phyloP scores from a whole-genome alignment of 345 rosid genomes.

The Alliaria petiolata region DNA sequence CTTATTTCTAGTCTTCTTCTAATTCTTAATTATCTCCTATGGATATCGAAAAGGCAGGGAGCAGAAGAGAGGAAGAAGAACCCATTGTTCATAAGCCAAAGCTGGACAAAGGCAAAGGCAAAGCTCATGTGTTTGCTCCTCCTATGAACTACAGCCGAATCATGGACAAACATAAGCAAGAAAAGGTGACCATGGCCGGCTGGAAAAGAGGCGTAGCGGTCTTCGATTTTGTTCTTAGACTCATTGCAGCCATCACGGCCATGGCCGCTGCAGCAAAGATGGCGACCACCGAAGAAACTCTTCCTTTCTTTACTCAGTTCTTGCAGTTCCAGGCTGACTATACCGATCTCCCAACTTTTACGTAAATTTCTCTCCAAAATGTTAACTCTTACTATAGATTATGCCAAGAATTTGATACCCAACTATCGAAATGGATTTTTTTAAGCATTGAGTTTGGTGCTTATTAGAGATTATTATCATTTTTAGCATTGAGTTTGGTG shows the following conservation, averaged over 20 bases:
- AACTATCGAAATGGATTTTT: background rate
- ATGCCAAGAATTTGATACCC: background rate
- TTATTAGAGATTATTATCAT: too few relatives aligned
- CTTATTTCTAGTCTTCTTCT: background rate
- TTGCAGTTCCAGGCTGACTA: conserved; percentile 85
- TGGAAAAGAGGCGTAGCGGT: conserved; percentile 61
- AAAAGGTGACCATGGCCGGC: conserved; percentile 26
- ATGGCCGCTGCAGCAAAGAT: conserved; percentile 65
- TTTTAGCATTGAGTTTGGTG: background rate
- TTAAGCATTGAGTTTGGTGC: too few relatives aligned
- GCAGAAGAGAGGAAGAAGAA: conserved; percentile 35
- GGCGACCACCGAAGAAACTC: conserved; percentile 72
- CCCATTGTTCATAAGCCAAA: conserved; percentile 34
- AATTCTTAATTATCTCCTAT: conserved; percentile 3
- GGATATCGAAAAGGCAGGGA: conserved; percentile 31
- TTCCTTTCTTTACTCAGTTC: conserved; percentile 93
- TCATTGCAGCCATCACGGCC: conserved; percentile 52
- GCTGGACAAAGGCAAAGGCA: conserved; percentile 36
- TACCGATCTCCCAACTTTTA: conserved; percentile 67
- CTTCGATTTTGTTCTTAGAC: conserved; percentile 62
- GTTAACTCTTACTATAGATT: background rate
- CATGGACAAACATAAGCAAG: conserved; percentile 30
- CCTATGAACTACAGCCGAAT: conserved; percentile 26
- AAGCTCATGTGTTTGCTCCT: conserved; percentile 37
- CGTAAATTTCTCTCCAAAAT: conserved; percentile 34